Evolutionary conservation across 306 rosid genomes (phyloP), one percentile per base, ranked within the genome.

Genomic region (Medicago arabica): DNA sequence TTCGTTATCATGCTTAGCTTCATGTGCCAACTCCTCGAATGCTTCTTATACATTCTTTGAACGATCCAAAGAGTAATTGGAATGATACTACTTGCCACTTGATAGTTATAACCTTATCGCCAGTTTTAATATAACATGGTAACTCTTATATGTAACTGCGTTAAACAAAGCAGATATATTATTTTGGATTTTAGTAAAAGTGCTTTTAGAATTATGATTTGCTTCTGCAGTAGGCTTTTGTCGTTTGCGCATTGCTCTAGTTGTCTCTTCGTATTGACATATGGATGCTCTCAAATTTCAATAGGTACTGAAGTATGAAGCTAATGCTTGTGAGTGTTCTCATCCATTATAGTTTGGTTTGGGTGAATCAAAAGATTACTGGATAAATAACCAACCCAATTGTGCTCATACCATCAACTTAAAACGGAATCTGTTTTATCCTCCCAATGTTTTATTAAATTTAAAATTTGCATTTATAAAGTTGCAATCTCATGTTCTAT

Each of bases 81-180:
- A 60, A 40, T 1, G 10, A 54, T 79, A 72, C 82, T 64, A 49
- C 62, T 68, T 68, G 73, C 82, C 64, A 39, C 69, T 60, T 68
- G 73, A 12, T 74, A 36, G 68, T 44, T 46, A 19, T 66, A 73
- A 55, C 46, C n/a, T 67, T 57, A 54, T 67, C 2, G 38, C 13
- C 13, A 43, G 13, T 16, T 74, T 25, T 23, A 44, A 7, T 34
- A 47, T 58, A 38, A 14, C 9, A 9, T 44, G 75, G 57, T 44
- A 1, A 18, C 44, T 72, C 58, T 61, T 47, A 9, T 25, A 63
- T 70, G 31, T 46, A 19, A 36, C 47, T 40, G 23, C 11, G 8
- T 18, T 59, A 59, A 25, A 59, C 4, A 25, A 59, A 59, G 38
- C 34, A 23, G 16, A 58, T 11, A 25, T 13, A 23, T 59, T 18